A percentile compares a stretch with the other conserved stretches of the same genome.
These are phyloP conservation scores for Sphaerulina vaccinii DNA, from an alignment of 2,329 filamentous ascomycete species.

Conservation along the genomic window DNA sequence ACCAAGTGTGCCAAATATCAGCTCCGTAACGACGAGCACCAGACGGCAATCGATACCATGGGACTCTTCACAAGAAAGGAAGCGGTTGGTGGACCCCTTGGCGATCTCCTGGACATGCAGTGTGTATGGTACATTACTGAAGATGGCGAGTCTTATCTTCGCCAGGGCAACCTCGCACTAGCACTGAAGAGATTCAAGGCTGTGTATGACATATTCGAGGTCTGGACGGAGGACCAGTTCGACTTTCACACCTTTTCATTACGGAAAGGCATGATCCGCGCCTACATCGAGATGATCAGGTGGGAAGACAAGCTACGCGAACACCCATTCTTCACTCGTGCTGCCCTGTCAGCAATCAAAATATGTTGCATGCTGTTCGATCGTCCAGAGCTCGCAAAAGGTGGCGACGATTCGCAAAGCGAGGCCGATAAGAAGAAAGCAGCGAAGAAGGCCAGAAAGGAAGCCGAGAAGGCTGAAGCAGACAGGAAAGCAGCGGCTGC, in stretches of 20 bases:
- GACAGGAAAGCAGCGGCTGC: constrained; percentile 61
- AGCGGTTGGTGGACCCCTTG: constrained; percentile 79
- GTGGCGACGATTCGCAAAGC: constrained; percentile 72
- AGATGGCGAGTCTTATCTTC: constrained; percentile 84
- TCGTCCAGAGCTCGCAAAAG: constrained; percentile 67
- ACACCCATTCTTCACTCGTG: constrained; percentile 87
- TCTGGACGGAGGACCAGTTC: constrained; percentile 98
- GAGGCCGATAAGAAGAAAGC: constrained; percentile 76
- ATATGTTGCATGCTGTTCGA: constrained; percentile 80
- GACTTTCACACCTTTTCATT: constrained; percentile 98
- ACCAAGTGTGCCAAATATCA: constrained; percentile 97
- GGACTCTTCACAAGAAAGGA: constrained; percentile 93
- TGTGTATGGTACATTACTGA: constrained; percentile 96
- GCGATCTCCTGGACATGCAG: constrained; percentile 96
- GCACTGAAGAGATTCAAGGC: constrained; percentile 90
- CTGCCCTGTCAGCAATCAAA: constrained; percentile 76
- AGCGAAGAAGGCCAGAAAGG: constrained; percentile 71
- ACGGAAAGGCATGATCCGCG: constrained; percentile 91
- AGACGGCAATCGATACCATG: constrained; percentile 81
- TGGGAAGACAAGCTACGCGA: constrained; percentile 92
- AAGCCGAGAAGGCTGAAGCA: constrained; percentile 75
- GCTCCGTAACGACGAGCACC: constrained; percentile 86
- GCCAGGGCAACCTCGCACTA: constrained; percentile 77
- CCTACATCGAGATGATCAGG: constrained; percentile 92
- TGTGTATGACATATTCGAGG: constrained; percentile 88